Base-by-base conservation (phyloP, 768 basidiomycete species). In the Boletus huronensis region DNA sequence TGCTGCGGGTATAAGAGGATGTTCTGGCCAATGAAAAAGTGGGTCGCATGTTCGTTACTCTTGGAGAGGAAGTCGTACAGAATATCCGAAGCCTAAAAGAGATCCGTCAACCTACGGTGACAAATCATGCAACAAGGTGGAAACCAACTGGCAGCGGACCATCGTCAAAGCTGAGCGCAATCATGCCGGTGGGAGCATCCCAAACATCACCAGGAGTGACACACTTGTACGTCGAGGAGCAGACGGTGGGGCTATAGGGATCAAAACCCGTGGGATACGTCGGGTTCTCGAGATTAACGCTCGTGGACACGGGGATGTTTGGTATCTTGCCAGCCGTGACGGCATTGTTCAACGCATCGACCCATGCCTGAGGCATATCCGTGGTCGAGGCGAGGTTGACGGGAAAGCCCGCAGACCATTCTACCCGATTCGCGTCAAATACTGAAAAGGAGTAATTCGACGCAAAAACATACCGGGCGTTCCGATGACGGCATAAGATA, bases 11-110 rank as follows among this genome's bases (percentile, higher is more conserved):
- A 74, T 39, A 65, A 48, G 26, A 88, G 61, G 54, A 94, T 88
- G 65, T 93, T 88, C 32, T 79, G 66, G 17, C 94, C 94, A 58
- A 97, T 95, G 77, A 93, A 82, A 70, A 95, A 96, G 67, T 95
- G 92, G 5, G 93, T 95, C 3, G 84, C 85, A n/a, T 70, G 78
- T 52, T 83, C 69, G 55, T 85, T 82, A 53, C 94, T 79, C n/a
- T 74, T 50, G 54, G 76, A 58, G 46, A 96, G 75, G 68, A 92
- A 95, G 7, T 79, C 62, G 63, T 89, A 81, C 19, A 96, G 79
- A 11, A 56, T 56, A 1, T 64, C 62, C 16, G 79, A 79, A 10
- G 72, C 54, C 79, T 81, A 52, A 6, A 17, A 28, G n/a, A 48
- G 19, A 36, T 32, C 0, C 36, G 45, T 67, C 40, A 58, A 23